These are phyloP conservation scores for Vinca major DNA, from an alignment of 305 asterid species.

Conservation along the genomic window DNA sequence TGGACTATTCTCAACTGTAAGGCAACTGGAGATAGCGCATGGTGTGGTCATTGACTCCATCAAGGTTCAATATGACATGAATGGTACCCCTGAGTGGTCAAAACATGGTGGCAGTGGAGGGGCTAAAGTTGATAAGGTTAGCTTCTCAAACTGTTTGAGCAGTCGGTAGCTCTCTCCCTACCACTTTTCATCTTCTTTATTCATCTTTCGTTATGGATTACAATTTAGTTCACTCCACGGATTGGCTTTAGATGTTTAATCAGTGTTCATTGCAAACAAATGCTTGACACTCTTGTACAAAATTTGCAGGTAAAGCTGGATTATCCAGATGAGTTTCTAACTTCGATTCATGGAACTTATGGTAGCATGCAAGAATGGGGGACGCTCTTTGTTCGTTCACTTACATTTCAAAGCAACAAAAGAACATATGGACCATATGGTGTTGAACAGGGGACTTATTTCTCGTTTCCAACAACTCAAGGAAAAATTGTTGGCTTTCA, in stretches of 20 bases:
- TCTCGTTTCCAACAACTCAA: conserved; percentile 35
- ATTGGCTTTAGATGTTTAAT: background rate
- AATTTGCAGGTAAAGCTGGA: conserved; percentile 45
- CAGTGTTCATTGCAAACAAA: background rate
- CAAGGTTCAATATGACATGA: conserved; percentile 50
- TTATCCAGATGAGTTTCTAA: conserved; percentile 59
- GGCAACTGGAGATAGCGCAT: conserved; percentile 56
- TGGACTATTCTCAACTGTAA: conserved; percentile 44
- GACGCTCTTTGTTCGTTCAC: conserved; percentile 41
- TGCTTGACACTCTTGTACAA: background rate
- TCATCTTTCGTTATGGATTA: background rate
- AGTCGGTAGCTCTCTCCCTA: background rate
- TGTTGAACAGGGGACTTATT: conserved; percentile 45
- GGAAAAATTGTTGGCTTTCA: conserved; percentile 70
- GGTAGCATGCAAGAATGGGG: conserved; percentile 54
- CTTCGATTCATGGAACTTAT: conserved; percentile 48
- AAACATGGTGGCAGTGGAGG: conserved; percentile 76
- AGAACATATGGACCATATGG: conserved; percentile 64
- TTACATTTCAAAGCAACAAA: conserved; percentile 53
- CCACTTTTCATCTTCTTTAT: background rate
- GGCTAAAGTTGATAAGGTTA: conserved; percentile 43
- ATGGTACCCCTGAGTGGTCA: conserved; percentile 57
- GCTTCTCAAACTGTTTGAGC: background rate
- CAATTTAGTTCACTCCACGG: background rate
- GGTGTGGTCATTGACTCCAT: conserved; percentile 57